A percentile compares a stretch with the other conserved stretches of the same genome.
phyloP scores from a whole-genome alignment of 192 early-diverging fungal species.

The Diversispora epigaea region DNA sequence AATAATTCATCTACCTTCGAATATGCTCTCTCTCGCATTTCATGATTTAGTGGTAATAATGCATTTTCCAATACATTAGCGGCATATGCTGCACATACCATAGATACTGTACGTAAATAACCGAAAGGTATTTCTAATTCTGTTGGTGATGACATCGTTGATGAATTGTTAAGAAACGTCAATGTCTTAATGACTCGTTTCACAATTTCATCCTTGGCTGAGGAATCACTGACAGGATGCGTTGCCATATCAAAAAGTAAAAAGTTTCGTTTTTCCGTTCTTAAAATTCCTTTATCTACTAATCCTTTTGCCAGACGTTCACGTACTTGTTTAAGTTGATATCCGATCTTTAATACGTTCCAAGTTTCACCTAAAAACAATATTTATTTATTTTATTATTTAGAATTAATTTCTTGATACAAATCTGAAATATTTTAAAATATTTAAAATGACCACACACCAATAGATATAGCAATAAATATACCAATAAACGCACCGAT shows the following conservation, averaged over 20 bases:
- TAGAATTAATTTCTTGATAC: too few species aligned
- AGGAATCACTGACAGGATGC: constrained; percentile 87
- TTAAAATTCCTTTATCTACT: constrained; percentile 96
- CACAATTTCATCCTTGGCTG: constrained; percentile 86
- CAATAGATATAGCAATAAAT: too few species aligned
- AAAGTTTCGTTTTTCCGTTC: constrained; percentile 96
- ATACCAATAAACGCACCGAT: too few species aligned
- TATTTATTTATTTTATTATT: too few species aligned
- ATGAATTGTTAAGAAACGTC: constrained; percentile 62
- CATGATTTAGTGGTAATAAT: constrained; percentile 76
- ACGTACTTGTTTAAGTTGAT: constrained; percentile 96
- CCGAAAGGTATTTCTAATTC: constrained; percentile 60
- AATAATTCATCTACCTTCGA: constrained; percentile 86
- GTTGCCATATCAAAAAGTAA: constrained; percentile 98
- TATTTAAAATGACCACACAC: too few species aligned
- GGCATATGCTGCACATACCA: constrained; percentile 94
- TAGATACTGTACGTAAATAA: constrained; percentile 74
- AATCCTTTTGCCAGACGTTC: constrained; percentile 95
- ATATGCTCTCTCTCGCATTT: constrained; percentile 86
- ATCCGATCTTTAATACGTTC: constrained; percentile 96
- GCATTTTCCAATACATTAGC: constrained; percentile 98
- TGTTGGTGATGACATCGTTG: constrained; percentile 46
- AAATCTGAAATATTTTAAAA: too few species aligned
- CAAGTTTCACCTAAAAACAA: constrained; percentile 99
- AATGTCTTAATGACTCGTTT: constrained; percentile 78